A percentile compares a stretch with the other conserved stretches of the same genome.
Conservation (phyloP, 495 filamentous ascomycete species). For the Trypethelium eluteriae region DNA sequence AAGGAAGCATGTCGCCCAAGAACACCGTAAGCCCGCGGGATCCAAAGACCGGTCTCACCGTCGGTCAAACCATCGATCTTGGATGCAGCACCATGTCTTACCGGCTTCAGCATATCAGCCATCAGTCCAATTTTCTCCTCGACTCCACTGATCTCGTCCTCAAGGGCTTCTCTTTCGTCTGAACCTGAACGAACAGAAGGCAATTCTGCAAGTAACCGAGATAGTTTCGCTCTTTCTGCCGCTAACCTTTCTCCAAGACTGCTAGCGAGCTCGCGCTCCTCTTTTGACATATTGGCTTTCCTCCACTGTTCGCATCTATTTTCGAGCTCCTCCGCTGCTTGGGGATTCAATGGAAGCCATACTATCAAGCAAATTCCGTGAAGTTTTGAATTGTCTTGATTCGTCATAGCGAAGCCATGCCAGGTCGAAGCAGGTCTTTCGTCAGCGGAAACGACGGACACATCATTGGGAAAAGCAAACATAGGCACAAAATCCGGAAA, state of each 20-base stretch:
- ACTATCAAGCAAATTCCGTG: slow-evolving; percentile 88
- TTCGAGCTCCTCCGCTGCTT: slow-evolving; percentile 81
- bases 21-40: slow-evolving; percentile 87
- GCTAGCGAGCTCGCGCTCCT: slow-evolving; percentile 87
- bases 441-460: slow-evolving; percentile 91
- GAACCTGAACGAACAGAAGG: slow-evolving; percentile 74
- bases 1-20: slow-evolving; percentile 76
- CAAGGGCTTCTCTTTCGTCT: slow-evolving; percentile 68
- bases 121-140: slow-evolving; percentile 96
- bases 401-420: slow-evolving; percentile 99
- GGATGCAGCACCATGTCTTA: slow-evolving; percentile 86
- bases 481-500: slow-evolving; percentile 98
- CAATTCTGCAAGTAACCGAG: slow-evolving; percentile 73
- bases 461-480: slow-evolving; percentile 98
- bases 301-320: slow-evolving; percentile 90
- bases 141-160: slow-evolving; percentile 89
- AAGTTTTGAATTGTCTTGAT: slow-evolving; percentile 78
- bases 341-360: slow-evolving; percentile 79
- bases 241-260: slow-evolving; percentile 87
- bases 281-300: slow-evolving; percentile 88
- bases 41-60: slow-evolving; percentile 95
- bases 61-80: slow-evolving; percentile 96
- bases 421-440: slow-evolving; percentile 88
- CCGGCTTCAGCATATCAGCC: slow-evolving; percentile 87
- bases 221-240: slow-evolving; percentile 82